Percentiles rank a stretch among this genome's conserved stretches.
These are phyloP conservation scores for Leishmania gerbilli DNA, from an alignment of 208 protist genomes.

Conservation along the genomic window DNA sequence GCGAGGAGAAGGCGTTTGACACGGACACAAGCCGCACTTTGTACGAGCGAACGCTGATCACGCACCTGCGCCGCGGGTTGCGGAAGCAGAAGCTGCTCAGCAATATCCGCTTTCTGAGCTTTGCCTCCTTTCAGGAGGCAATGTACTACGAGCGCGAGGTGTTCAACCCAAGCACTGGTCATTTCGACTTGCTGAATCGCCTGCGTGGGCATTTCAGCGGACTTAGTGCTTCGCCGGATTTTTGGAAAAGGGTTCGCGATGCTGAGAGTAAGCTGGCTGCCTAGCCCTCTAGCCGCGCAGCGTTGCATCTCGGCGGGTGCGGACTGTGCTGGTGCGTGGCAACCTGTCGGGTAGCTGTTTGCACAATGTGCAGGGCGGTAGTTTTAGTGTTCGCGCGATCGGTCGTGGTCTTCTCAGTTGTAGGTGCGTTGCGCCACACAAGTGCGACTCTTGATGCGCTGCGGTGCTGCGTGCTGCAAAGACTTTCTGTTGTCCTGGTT, in stretches of 20 bases:
- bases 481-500: background rate
- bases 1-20: conserved; percentile 57
- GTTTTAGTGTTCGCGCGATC: no score
- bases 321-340: background rate
- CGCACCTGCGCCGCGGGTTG: conserved; percentile 56
- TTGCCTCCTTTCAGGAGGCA: conserved; percentile 50
- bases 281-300: background rate
- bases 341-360: background rate
- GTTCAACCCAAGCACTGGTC: conserved; percentile 68
- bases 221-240: conserved; percentile 32
- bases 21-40: conserved; percentile 28
- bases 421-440: background rate
- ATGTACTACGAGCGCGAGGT: conserved; percentile 47
- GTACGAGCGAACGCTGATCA: conserved; percentile 39
- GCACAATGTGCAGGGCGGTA: background rate
- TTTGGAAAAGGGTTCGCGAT: conserved; percentile 20
- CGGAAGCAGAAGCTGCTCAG: conserved; percentile 44
- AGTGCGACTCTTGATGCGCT: background rate
- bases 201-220: conserved; percentile 50
- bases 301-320: background rate
- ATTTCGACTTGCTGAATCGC: conserved; percentile 73
- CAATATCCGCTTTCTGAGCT: conserved; percentile 46
- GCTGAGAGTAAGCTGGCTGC: conserved; percentile 1
- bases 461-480: background rate
- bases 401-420: background rate